phyloP scores from a whole-genome alignment of 768 basidiomycete species.

The Tephrocybe rancida region DNA sequence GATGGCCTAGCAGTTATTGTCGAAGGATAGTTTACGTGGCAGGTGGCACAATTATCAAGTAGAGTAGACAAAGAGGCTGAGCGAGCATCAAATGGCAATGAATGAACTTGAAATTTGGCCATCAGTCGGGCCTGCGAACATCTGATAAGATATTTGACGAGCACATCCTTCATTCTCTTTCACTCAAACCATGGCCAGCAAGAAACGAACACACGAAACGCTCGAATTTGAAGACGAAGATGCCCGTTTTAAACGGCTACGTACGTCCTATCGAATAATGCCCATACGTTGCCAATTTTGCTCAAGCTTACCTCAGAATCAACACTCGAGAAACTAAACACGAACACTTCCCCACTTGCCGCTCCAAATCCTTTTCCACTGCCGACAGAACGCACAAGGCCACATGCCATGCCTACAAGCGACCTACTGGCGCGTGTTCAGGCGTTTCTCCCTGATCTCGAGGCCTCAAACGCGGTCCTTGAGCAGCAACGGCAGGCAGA shows the following conservation, averaged over 20 bases:
- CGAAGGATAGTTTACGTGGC: no score
- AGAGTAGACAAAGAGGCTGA: no score
- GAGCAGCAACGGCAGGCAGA: slow-evolving; percentile 38
- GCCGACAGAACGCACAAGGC: not conserved
- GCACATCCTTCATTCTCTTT: not conserved
- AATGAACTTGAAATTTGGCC: no score
- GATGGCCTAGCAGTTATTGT: no score
- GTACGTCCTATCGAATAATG: not conserved
- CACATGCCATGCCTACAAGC: slow-evolving; percentile 38
- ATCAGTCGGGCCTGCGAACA: no score
- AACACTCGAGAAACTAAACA: slow-evolving; percentile 15
- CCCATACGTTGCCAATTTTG: not conserved
- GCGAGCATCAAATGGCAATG: no score
- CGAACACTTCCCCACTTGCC: not conserved
- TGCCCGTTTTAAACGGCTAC: slow-evolving; percentile 9
- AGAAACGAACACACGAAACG: slow-evolving; percentile 1
- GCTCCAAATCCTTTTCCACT: not conserved
- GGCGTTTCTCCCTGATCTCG: slow-evolving; percentile 67
- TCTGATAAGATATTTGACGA: slow-evolving; percentile 2
- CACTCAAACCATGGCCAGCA: not conserved
- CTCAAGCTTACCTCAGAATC: slow-evolving; percentile 6
- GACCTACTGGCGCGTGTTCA: slow-evolving; percentile 65
- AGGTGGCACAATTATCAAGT: no score
- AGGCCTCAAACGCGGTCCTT: slow-evolving; percentile 63
- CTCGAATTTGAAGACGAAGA: slow-evolving; percentile 17